Percentiles rank a stretch among this genome's conserved stretches.
These are phyloP conservation scores for Beauveria brongniartii DNA, from an alignment of 2,329 filamentous ascomycete species.

Conservation along the genomic window DNA sequence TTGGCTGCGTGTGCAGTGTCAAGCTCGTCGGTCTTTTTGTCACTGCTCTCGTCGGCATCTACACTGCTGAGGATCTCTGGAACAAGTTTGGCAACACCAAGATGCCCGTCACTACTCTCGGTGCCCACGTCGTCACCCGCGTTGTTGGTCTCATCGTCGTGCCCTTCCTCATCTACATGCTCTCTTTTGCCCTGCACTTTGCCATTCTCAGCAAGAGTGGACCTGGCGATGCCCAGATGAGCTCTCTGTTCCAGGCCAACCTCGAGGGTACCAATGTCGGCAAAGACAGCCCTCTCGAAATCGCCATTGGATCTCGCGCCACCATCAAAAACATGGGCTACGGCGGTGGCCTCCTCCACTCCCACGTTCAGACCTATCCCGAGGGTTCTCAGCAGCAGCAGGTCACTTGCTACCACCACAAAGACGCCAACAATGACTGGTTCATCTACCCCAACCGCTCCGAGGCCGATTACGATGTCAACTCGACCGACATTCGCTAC, in stretches of 20 bases:
- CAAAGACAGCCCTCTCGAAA: slow-evolving; percentile 85
- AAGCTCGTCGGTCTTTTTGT: slow-evolving; percentile 97
- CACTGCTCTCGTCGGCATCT: slow-evolving; percentile 87
- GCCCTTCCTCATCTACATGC: slow-evolving; percentile 84
- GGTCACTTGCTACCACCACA: slow-evolving; percentile 98
- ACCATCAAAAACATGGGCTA: slow-evolving; percentile 99
- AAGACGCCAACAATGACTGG: slow-evolving; percentile 99
- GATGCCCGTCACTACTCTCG: slow-evolving; percentile 72
- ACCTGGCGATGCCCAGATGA: slow-evolving; percentile 99
- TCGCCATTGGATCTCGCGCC: slow-evolving; percentile 79
- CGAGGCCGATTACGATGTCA: slow-evolving; percentile 63
- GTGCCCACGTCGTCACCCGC: slow-evolving; percentile 70
- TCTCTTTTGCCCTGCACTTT: slow-evolving; percentile 94
- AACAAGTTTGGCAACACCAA: slow-evolving; percentile 92
- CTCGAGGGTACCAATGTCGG: slow-evolving; percentile 88
- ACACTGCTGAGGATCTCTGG: slow-evolving; percentile 96
- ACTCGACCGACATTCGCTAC: slow-evolving; percentile 59
- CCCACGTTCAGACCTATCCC: slow-evolving; percentile 91
- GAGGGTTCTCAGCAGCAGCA: slow-evolving; percentile 93
- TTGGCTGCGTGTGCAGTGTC: slow-evolving; percentile 96
- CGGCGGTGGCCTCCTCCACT: slow-evolving; percentile 90
- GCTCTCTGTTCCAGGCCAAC: slow-evolving; percentile 97
- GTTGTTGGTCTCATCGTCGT: slow-evolving; percentile 82
- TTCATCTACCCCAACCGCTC: slow-evolving; percentile 92
- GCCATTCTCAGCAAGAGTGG: slow-evolving; percentile 87